Conservation (phyloP, 768 basidiomycete genomes). For the Lentinula boryana region DNA sequence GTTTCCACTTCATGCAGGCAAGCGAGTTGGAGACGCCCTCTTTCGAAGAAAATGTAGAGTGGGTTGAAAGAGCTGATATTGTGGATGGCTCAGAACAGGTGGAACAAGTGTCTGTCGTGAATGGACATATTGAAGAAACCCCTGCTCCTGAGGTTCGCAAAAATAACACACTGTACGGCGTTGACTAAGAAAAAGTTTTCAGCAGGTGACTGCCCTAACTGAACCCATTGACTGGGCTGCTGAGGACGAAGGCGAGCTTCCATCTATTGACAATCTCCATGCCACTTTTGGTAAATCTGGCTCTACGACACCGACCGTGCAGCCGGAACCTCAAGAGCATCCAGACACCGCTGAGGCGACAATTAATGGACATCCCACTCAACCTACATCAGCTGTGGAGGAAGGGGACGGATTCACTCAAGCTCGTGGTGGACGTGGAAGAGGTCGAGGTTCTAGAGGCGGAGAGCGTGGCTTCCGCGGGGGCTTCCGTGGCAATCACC, state of each 20-base stretch:
- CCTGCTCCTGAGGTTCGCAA: slow-evolving; percentile 12
- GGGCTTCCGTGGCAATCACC: slow-evolving; percentile 21
- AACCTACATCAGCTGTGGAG: slow-evolving; percentile 17
- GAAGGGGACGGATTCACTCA: slow-evolving; percentile 65
- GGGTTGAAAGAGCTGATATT: slow-evolving; percentile 45
- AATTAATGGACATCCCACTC: slow-evolving; percentile 22
- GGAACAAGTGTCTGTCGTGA: slow-evolving; percentile 22
- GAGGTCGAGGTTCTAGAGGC: slow-evolving; percentile 18
- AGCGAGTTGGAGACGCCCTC: slow-evolving; percentile 63
- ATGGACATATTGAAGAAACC: slow-evolving; percentile 21
- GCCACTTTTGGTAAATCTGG: slow-evolving; percentile 74
- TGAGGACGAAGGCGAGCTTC: slow-evolving; percentile 69
- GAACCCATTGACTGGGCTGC: slow-evolving; percentile 76
- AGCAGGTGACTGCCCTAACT: slow-evolving; percentile 14
- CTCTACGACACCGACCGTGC: slow-evolving; percentile 53
- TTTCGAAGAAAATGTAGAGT: slow-evolving; percentile 50
- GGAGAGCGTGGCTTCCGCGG: slow-evolving; percentile 12
- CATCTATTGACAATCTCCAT: slow-evolving; percentile 71
- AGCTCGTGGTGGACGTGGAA: slow-evolving; percentile 32
- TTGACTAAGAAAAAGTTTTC: background rate
- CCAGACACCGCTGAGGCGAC: slow-evolving; percentile 9
- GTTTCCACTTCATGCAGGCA: slow-evolving; percentile 78
- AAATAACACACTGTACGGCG: background rate
- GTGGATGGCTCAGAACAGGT: slow-evolving; percentile 15
- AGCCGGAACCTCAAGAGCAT: slow-evolving; percentile 25